Percentiles rank a stretch among this genome's conserved stretches.
phyloP scores from a whole-genome alignment of 2,329 filamentous ascomycete species.

The Penicillium concentricum region DNA sequence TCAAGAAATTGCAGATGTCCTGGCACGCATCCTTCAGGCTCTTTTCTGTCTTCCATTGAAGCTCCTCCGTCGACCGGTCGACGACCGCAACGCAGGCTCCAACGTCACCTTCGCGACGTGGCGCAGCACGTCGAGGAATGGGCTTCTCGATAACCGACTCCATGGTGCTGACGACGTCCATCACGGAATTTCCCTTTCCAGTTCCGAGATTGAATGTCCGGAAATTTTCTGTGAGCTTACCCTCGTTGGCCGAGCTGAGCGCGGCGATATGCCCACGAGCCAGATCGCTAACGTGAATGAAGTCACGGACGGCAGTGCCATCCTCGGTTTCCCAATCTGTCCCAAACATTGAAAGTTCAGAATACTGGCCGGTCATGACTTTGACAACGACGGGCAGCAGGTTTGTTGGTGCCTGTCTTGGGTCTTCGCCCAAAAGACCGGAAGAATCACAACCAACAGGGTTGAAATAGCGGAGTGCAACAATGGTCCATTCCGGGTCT shows the following conservation, averaged over 20 bases:
- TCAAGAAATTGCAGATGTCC: conserved; percentile 40
- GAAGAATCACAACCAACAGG: conserved; percentile 66
- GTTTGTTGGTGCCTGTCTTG: conserved; percentile 61
- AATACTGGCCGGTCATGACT: conserved; percentile 56
- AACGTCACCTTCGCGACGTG: conserved; percentile 39
- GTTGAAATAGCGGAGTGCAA: conserved; percentile 66
- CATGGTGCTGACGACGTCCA: conserved; percentile 41
- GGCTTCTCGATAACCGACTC: conserved; percentile 36
- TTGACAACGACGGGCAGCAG: conserved; percentile 64
- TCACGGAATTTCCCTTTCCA: conserved; percentile 39
- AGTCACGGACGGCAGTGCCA: conserved; percentile 66
- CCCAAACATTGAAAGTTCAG: conserved; percentile 61
- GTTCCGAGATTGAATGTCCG: conserved; percentile 44
- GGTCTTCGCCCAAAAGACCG: conserved; percentile 64
- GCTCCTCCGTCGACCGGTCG: conserved; percentile 51
- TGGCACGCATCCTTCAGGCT: conserved; percentile 38
- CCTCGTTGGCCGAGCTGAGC: conserved; percentile 41
- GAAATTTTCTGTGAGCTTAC: conserved; percentile 40
- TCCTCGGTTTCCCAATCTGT: conserved; percentile 65
- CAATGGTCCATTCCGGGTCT: conserved; percentile 62
- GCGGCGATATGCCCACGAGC: conserved; percentile 64
- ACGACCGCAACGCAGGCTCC: conserved; percentile 41
- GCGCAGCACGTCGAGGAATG: conserved; percentile 34
- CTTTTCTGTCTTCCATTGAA: conserved; percentile 46
- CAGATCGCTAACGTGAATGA: conserved; percentile 66